phyloP scores from a whole-genome alignment of 495 filamentous ascomycete species.

The Cercophora newfieldiana region DNA sequence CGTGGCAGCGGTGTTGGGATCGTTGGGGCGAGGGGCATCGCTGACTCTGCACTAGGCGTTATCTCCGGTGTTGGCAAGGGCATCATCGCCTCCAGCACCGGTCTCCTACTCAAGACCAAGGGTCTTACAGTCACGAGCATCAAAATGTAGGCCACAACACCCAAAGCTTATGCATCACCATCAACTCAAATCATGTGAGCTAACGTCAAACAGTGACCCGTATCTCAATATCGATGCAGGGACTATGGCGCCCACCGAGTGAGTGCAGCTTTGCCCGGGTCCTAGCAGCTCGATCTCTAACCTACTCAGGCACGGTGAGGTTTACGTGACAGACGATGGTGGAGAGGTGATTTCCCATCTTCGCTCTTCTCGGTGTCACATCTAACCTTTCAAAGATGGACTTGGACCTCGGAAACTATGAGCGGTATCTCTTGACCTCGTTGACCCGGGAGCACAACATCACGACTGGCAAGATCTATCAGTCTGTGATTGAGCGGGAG shows the following conservation, averaged over 20 bases:
- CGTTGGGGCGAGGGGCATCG: not conserved
- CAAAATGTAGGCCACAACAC: conserved; percentile 23
- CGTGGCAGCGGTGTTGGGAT: too few species aligned
- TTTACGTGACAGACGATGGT: conserved; percentile 41
- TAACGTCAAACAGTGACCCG: conserved; percentile 66
- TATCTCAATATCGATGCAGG: conserved; percentile 88
- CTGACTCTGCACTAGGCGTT: conserved; percentile 11
- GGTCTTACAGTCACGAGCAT: conserved; percentile 59
- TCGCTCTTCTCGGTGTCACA: not conserved
- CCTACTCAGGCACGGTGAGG: conserved; percentile 38
- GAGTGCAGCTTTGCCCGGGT: conserved; percentile 29
- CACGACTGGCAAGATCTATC: conserved; percentile 94
- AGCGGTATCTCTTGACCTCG: conserved; percentile 52
- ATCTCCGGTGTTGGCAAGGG: conserved; percentile 32
- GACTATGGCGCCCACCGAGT: conserved; percentile 68
- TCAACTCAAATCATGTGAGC: too few species aligned
- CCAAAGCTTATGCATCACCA: not conserved
- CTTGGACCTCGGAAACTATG: conserved; percentile 95
- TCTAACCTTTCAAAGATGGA: conserved; percentile 57
- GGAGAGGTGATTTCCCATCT: conserved; percentile 22
- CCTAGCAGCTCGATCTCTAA: not conserved
- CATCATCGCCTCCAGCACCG: conserved; percentile 34
- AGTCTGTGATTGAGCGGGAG: conserved; percentile 64
- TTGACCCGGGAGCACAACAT: conserved; percentile 64
- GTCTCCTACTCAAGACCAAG: conserved; percentile 72